phyloP scores from a whole-genome alignment of 139 green algal species.

The Chlamydomonas sp. region DNA sequence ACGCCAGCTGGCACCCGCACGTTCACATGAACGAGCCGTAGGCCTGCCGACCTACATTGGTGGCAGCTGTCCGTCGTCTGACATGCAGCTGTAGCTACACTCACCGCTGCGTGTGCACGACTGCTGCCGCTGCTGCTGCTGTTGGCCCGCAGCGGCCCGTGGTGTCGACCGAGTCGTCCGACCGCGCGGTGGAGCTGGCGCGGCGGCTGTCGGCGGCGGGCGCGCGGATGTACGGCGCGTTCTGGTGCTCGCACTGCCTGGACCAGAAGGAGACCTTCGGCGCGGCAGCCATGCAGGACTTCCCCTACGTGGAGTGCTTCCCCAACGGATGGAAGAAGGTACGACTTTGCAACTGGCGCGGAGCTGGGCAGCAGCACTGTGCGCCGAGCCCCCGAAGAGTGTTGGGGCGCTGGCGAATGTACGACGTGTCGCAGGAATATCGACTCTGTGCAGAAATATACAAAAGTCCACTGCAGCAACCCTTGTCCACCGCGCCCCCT shows the following conservation, averaged over 20 bases:
- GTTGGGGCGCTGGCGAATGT: no score
- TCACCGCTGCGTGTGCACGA: not conserved
- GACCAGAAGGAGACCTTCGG: slow-evolving; percentile 95
- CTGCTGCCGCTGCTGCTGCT: not conserved
- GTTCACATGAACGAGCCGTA: no score
- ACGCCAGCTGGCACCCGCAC: no score
- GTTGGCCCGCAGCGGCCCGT: slow-evolving; percentile 4
- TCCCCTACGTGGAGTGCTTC: slow-evolving; percentile 99
- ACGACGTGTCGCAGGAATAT: no score
- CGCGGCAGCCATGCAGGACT: slow-evolving; percentile 78
- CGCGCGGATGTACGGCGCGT: slow-evolving; percentile 97
- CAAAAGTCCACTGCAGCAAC: no score
- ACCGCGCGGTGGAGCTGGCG: slow-evolving; percentile 43
- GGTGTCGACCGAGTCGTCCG: slow-evolving; percentile 42
- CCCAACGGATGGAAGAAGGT: slow-evolving; percentile 90
- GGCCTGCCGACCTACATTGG: no score
- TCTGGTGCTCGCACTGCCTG: slow-evolving; percentile 98
- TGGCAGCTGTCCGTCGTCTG: no score
- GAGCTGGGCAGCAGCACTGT: slow-evolving; percentile 7
- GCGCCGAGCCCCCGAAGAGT: not conserved
- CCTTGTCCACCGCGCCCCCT: not conserved
- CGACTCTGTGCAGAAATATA: no score
- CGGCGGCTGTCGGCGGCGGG: slow-evolving; percentile 73
- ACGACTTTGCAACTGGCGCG: not conserved
- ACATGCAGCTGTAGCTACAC: not conserved